These are phyloP conservation scores for Xylariomycetidae sp. DNA, from an alignment of 2,329 filamentous ascomycete genomes.

Conservation along the genomic window DNA sequence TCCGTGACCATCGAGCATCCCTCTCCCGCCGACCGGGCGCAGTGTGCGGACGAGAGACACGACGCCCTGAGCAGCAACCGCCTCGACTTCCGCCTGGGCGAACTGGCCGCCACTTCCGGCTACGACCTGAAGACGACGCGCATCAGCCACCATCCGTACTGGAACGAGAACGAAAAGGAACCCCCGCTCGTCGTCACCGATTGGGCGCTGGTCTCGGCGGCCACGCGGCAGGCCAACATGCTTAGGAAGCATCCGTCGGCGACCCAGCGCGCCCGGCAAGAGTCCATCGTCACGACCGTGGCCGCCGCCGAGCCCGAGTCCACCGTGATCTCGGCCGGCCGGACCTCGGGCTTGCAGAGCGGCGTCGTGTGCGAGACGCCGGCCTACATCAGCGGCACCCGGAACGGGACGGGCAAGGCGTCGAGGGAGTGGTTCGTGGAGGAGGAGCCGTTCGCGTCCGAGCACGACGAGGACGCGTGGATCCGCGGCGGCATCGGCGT, in stretches of 20 bases:
- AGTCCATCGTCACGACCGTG: conserved; percentile 27
- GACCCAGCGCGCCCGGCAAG: conserved; percentile 23
- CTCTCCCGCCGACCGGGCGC: conserved; percentile 32
- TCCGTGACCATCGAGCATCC: conserved; percentile 33
- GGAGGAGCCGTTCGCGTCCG: conserved; percentile 32
- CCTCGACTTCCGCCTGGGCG: conserved; percentile 28
- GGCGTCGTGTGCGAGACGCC: conserved; percentile 38
- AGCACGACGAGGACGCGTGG: conserved; percentile 37
- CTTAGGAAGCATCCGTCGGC: conserved; percentile 34
- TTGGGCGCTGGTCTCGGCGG: conserved; percentile 35
- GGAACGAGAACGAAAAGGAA: conserved; percentile 35
- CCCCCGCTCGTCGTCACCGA: conserved; percentile 37
- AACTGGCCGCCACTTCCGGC: conserved; percentile 34
- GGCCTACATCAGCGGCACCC: conserved; percentile 32
- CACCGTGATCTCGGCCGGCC: conserved; percentile 33
- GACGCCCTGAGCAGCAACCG: conserved; percentile 27
- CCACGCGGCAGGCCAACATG: conserved; percentile 32
- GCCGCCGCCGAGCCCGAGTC: conserved; percentile 29
- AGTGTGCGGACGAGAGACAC: conserved; percentile 30
- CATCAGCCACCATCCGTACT: conserved; percentile 38
- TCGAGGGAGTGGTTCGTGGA: conserved; percentile 42
- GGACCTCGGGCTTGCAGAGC: conserved; percentile 37
- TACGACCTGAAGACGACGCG: conserved; percentile 36
- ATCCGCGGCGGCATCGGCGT: conserved; percentile 40
- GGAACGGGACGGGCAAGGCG: conserved; percentile 35